Evolutionary conservation across 352 stramenopile genomes (phyloP).

Genomic region (Phytophthora lateralis): DNA sequence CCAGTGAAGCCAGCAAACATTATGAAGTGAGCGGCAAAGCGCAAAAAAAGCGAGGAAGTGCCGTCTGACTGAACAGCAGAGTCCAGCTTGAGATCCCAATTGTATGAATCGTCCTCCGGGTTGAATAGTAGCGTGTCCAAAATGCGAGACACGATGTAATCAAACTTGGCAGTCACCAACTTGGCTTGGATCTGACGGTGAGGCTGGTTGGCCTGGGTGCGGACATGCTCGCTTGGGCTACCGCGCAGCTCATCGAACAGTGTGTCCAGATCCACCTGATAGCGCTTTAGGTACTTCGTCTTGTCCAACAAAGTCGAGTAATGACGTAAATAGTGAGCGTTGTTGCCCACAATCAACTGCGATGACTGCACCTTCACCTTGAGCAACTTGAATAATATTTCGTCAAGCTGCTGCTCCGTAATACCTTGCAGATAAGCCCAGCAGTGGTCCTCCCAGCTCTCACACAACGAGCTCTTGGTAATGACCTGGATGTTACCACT

Average conservation of each 20-base stretch:
- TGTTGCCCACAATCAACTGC: constrained; percentile 73
- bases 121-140: constrained; percentile 61
- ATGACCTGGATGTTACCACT: constrained; percentile 76
- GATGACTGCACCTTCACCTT: constrained; percentile 81
- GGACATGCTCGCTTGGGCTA: constrained; percentile 66
- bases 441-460: constrained; percentile 87
- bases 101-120: constrained; percentile 50
- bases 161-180: constrained; percentile 75
- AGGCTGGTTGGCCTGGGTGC: constrained; percentile 70
- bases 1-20: constrained; percentile 75
- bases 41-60: constrained; percentile 63
- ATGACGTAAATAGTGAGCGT: constrained; percentile 60
- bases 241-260: constrained; percentile 81
- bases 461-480: constrained; percentile 67
- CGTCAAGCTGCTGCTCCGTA: constrained; percentile 74
- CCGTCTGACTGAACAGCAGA: constrained; percentile 46
- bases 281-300: constrained; percentile 78
- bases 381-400: constrained; percentile 67
- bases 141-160: constrained; percentile 78
- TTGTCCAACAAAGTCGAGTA: constrained; percentile 66
- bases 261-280: constrained; percentile 64
- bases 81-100: constrained; percentile 72
- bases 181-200: constrained; percentile 82
- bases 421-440: constrained; percentile 81
- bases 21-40: constrained; percentile 83